A percentile compares a stretch with the other conserved stretches of the same genome.
phyloP scores from a whole-genome alignment of 805 yeast species.

The Blastobotrys terrestris region DNA sequence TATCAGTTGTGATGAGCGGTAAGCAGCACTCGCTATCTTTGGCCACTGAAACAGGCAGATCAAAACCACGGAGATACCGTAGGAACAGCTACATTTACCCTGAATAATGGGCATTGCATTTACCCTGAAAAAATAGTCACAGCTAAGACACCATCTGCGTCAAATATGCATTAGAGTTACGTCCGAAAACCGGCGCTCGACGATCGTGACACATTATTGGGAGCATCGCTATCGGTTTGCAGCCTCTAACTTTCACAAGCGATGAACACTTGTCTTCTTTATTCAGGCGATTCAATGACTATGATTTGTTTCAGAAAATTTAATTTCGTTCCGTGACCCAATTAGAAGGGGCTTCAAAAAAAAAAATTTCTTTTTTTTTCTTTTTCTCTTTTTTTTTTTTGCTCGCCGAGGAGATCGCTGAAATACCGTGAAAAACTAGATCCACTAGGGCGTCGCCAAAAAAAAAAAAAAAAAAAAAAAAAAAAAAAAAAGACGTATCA shows the following conservation, averaged over 20 bases:
- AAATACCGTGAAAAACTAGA: not conserved
- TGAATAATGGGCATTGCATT: not conserved
- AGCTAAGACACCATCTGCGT: not conserved
- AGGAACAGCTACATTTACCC: not conserved
- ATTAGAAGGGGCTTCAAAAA: too few species aligned
- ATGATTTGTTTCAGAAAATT: not conserved
- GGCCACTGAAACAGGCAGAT: not conserved
- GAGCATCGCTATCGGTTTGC: not conserved
- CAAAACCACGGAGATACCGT: not conserved
- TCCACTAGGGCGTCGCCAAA: too few species aligned
- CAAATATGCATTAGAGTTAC: not conserved
- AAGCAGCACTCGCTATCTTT: too few species aligned
- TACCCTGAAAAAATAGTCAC: not conserved
- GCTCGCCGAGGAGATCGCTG: not conserved
- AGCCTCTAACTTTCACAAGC: not conserved
- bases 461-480: too few species aligned
- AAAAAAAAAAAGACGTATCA: not conserved
- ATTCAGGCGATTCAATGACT: not conserved
- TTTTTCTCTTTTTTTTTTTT: not conserved
- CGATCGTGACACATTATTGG: not conserved
- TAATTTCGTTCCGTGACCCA: not conserved
- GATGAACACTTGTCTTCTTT: not conserved
- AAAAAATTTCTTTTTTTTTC: too few species aligned
- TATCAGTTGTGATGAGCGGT: too few species aligned
- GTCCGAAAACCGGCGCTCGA: not conserved